Conservation (phyloP, 768 basidiomycete species). For the Pisolithus sp. region DNA sequence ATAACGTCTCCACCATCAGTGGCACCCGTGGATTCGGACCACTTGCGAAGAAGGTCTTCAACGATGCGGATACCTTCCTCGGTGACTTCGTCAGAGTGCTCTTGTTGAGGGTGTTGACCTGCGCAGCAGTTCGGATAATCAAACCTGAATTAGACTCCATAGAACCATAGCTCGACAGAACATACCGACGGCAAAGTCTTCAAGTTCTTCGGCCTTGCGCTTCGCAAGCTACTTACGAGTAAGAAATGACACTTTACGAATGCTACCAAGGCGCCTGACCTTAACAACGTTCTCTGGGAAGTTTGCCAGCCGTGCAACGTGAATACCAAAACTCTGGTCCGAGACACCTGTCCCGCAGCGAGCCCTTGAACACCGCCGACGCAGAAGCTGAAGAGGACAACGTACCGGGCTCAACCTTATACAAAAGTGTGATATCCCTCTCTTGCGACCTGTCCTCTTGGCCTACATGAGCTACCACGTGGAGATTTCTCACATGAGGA, state of each 20-base stretch:
- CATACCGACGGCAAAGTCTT: slow-evolving; percentile 66
- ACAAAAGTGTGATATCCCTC: slow-evolving; percentile 75
- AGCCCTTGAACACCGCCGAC: slow-evolving; percentile 1
- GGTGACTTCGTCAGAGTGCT: slow-evolving; percentile 51
- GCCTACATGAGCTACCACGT: slow-evolving; percentile 90
- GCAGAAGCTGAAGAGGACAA: neutral
- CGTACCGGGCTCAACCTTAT: slow-evolving; percentile 73
- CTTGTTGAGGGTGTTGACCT: slow-evolving; percentile 30
- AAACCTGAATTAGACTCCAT: neutral
- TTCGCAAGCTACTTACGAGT: slow-evolving; percentile 62
- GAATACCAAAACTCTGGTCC: slow-evolving; percentile 97
- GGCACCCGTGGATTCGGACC: slow-evolving; percentile 38
- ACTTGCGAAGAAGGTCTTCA: slow-evolving; percentile 67
- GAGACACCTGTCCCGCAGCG: slow-evolving; percentile 58
- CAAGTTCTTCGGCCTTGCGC: slow-evolving; percentile 85
- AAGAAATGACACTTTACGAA: neutral
- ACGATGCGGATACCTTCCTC: slow-evolving; percentile 80
- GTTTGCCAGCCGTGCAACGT: slow-evolving; percentile 95
- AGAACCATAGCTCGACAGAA: neutral
- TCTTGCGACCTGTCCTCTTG: slow-evolving; percentile 41
- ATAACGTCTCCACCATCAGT: slow-evolving; percentile 40
- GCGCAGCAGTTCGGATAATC: neutral
- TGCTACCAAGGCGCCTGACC: slow-evolving; percentile 31
- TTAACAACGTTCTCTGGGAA: slow-evolving; percentile 94
- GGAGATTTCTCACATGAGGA: slow-evolving; percentile 84